phyloP scores from a whole-genome alignment of 371 early-diverging fungal species.

The Mucor saturninus region DNA sequence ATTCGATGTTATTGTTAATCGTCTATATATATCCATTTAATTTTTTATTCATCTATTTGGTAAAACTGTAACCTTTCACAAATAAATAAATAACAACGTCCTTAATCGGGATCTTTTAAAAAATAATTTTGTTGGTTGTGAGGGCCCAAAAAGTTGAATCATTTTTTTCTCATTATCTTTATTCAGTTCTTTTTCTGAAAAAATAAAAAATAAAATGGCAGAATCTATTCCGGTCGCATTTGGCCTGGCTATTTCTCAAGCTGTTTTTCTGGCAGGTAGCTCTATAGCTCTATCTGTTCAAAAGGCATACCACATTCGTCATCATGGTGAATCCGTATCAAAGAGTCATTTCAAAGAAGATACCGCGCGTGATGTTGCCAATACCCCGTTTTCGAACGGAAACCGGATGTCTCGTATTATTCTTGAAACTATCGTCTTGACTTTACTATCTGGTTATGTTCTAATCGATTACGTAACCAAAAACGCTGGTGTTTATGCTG shows the following conservation, averaged over 20 bases:
- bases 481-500: background rate
- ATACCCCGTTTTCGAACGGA: conserved; percentile 7
- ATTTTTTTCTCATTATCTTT: background rate
- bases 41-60: no score
- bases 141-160: no score
- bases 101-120: no score
- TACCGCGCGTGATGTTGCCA: conserved; percentile 9
- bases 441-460: conserved; percentile 4
- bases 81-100: no score
- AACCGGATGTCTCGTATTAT: conserved; percentile 9
- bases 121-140: no score
- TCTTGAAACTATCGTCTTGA: conserved; percentile 15
- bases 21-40: no score
- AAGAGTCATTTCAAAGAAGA: conserved; percentile 3
- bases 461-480: background rate
- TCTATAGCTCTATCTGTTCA: conserved; percentile 21
- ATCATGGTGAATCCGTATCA: background rate
- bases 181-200: no score
- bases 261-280: background rate
- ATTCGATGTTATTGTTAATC: no score
- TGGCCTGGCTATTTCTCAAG: background rate
- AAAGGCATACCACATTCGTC: conserved; percentile 6
- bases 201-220: no score
- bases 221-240: background rate
- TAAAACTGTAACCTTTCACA: no score